Percentiles rank a stretch among this genome's conserved stretches.
Evolutionary conservation across 1,139 yeast genomes (phyloP).

Genomic region (Kodamaea alishanica): DNA sequence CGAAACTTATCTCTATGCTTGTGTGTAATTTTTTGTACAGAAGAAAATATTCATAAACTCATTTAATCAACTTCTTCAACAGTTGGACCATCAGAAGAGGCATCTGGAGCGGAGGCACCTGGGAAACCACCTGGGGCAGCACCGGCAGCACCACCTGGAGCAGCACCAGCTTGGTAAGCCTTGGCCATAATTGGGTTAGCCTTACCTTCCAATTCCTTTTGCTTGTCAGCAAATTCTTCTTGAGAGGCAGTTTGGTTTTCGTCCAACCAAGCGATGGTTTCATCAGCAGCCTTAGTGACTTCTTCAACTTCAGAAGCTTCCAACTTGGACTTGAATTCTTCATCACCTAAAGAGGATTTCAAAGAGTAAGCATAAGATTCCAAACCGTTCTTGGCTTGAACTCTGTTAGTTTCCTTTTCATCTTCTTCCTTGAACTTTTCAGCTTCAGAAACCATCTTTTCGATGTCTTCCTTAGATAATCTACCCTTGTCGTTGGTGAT

Average conservation of each 20-base stretch:
- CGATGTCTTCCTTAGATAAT: slow-evolving; percentile 50
- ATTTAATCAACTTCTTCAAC: slow-evolving; percentile 89
- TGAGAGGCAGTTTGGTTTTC: slow-evolving; percentile 81
- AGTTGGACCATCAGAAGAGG: slow-evolving; percentile 78
- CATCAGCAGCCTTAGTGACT: slow-evolving; percentile 81
- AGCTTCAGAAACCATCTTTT: slow-evolving; percentile 49
- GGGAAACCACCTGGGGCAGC: slow-evolving; percentile 67
- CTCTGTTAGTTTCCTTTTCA: slow-evolving; percentile 46
- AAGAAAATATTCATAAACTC: background rate
- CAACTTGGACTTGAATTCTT: slow-evolving; percentile 78
- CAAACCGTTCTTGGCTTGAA: slow-evolving; percentile 74
- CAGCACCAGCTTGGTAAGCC: slow-evolving; percentile 75
- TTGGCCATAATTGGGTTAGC: slow-evolving; percentile 94
- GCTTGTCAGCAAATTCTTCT: slow-evolving; percentile 84
- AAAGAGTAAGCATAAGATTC: slow-evolving; percentile 90
- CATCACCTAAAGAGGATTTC: slow-evolving; percentile 79
- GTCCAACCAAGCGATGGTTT: slow-evolving; percentile 85
- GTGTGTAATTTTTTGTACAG: slow-evolving; percentile 1
- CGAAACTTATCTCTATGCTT: too few species aligned
- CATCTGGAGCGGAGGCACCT: slow-evolving; percentile 64
- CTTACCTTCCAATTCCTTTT: slow-evolving; percentile 89
- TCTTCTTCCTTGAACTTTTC: slow-evolving; percentile 51
- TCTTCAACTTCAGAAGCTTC: slow-evolving; percentile 74
- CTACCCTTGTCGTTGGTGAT: slow-evolving; percentile 52
- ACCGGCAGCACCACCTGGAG: slow-evolving; percentile 54